Conservation (phyloP, 2,329 filamentous ascomycete species). For the Fusarium sp. region DNA sequence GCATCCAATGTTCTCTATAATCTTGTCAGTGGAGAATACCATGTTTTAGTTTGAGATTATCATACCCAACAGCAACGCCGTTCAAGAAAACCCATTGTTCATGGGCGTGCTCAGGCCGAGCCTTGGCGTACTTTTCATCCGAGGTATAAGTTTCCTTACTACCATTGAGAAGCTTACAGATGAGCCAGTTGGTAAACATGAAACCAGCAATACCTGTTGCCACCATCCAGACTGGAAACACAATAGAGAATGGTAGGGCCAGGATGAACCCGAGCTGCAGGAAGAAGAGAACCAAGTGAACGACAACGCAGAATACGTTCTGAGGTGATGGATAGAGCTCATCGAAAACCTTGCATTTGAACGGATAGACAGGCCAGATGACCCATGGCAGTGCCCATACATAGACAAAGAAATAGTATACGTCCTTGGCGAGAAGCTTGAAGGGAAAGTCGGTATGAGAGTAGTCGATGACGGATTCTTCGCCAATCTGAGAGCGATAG, state of each 20-base stretch:
- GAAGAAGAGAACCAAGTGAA: slow-evolving; percentile 68
- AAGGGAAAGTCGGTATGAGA: slow-evolving; percentile 67
- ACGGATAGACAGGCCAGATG: slow-evolving; percentile 65
- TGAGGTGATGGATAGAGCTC: slow-evolving; percentile 69
- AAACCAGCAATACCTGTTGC: slow-evolving; percentile 54
- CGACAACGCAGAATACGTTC: slow-evolving; percentile 66
- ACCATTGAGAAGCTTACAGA: slow-evolving; percentile 65
- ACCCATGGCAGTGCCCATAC: slow-evolving; percentile 68
- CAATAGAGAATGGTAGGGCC: slow-evolving; percentile 60
- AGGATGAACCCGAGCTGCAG: slow-evolving; percentile 70
- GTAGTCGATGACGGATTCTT: slow-evolving; percentile 67
- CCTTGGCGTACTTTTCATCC: slow-evolving; percentile 61
- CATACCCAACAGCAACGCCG: slow-evolving; percentile 72
- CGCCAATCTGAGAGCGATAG: slow-evolving; percentile 68
- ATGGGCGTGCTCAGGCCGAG: slow-evolving; percentile 60
- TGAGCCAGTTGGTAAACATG: slow-evolving; percentile 58
- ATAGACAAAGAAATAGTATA: slow-evolving; percentile 66
- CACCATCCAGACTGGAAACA: slow-evolving; percentile 62
- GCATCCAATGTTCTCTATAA: slow-evolving; percentile 70
- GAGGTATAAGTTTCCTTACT: slow-evolving; percentile 59
- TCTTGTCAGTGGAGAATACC: slow-evolving; percentile 9
- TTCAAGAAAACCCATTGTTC: slow-evolving; percentile 87
- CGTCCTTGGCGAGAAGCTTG: slow-evolving; percentile 61
- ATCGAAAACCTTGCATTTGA: slow-evolving; percentile 64
- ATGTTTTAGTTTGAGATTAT: slow-evolving; percentile 8